These are phyloP conservation scores for Pichia insulana DNA, from an alignment of 805 yeast genomes.

Conservation along the genomic window DNA sequence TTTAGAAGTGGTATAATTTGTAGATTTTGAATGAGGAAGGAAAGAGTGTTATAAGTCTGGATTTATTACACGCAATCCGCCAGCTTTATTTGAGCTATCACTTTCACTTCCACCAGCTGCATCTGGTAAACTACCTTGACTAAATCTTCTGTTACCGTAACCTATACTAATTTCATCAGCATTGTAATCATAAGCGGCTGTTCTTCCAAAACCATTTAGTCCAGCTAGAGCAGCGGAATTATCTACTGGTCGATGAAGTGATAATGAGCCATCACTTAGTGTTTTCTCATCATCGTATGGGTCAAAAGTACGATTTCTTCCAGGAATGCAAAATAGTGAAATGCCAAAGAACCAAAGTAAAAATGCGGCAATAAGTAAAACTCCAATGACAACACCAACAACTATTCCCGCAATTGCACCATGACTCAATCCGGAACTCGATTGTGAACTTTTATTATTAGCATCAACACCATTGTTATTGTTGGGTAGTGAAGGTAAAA, in stretches of 20 bases:
- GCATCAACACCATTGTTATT: background rate
- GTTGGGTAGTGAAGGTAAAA: constrained; percentile 7
- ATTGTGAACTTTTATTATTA: background rate
- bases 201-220: constrained; percentile 8
- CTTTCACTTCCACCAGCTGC: constrained; percentile 23
- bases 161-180: constrained; percentile 13
- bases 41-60: constrained; percentile 20
- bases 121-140: constrained; percentile 29
- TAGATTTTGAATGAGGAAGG: background rate
- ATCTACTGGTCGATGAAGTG: constrained; percentile 4
- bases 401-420: constrained; percentile 32
- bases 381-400: constrained; percentile 25
- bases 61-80: constrained; percentile 27
- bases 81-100: constrained; percentile 11
- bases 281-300: constrained; percentile 19
- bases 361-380: constrained; percentile 10
- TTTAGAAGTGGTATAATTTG: background rate
- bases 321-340: constrained; percentile 12
- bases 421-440: constrained; percentile 15
- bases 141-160: constrained; percentile 24
- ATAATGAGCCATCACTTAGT: constrained; percentile 5
- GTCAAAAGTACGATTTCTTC: constrained; percentile 14
- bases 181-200: constrained; percentile 9
- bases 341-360: constrained; percentile 16
- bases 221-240: constrained; percentile 2